phyloP scores from a whole-genome alignment of 768 basidiomycete genomes.

The Pleurotus cornucopiae region DNA sequence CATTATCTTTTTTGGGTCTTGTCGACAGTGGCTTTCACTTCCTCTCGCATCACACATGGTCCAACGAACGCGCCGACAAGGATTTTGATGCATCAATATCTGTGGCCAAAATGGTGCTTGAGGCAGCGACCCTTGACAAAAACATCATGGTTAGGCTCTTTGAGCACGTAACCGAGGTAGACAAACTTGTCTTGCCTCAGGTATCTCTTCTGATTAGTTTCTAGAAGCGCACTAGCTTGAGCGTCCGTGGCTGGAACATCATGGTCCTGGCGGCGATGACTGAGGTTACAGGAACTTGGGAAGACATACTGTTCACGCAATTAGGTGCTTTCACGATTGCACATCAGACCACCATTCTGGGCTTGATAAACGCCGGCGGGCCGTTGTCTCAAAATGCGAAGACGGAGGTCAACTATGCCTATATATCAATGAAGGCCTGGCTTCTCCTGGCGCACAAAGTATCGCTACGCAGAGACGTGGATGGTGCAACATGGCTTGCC shows the following conservation, averaged over 20 bases:
- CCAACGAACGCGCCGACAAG: slow-evolving; percentile 40
- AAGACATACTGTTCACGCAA: slow-evolving; percentile 40
- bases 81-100: slow-evolving; percentile 50
- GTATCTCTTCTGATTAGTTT: not conserved
- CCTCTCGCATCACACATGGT: slow-evolving; percentile 45
- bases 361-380: slow-evolving; percentile 32
- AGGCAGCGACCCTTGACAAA: slow-evolving; percentile 40
- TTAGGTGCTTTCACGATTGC: slow-evolving; percentile 44
- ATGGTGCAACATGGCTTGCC: slow-evolving; percentile 27
- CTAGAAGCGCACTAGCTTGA: slow-evolving; percentile 32
- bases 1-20: slow-evolving; percentile 31
- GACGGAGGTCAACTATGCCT: slow-evolving; percentile 64
- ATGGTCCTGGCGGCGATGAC: slow-evolving; percentile 51
- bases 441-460: slow-evolving; percentile 49
- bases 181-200: slow-evolving; percentile 6
- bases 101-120: slow-evolving; percentile 49
- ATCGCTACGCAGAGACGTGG: slow-evolving; percentile 21
- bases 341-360: slow-evolving; percentile 43
- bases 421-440: slow-evolving; percentile 70
- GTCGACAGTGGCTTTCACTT: slow-evolving; percentile 51
- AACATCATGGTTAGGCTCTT: slow-evolving; percentile 32
- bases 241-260: slow-evolving; percentile 64
- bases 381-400: slow-evolving; percentile 39
- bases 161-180: slow-evolving; percentile 31
- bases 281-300: slow-evolving; percentile 31